Percentiles rank a stretch among this genome's conserved stretches.
These are phyloP conservation scores for Avena insularis DNA, from an alignment of 176 grass and related monocot species.

Conservation along the genomic window DNA sequence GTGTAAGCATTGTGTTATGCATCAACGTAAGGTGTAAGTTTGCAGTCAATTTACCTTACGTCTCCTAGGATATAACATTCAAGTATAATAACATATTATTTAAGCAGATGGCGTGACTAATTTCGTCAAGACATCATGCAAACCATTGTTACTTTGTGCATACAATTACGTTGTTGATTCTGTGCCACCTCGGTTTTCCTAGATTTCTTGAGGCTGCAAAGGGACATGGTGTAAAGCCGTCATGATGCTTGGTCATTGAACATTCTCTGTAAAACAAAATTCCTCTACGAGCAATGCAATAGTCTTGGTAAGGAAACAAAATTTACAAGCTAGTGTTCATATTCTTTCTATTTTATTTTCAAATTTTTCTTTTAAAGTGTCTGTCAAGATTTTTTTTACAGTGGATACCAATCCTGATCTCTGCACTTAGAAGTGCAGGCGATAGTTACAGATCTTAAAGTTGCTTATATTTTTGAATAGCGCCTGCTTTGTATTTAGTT, in stretches of 20 bases:
- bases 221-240: slow-evolving; percentile 66
- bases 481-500: slow-evolving; percentile 16
- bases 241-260: slow-evolving; percentile 80
- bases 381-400: neutral
- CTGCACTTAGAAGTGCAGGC: neutral
- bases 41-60: neutral
- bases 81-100: neutral
- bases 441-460: neutral
- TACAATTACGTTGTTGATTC: neutral
- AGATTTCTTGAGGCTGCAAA: slow-evolving; percentile 87
- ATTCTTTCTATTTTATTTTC: neutral
- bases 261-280: slow-evolving; percentile 62
- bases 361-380: neutral
- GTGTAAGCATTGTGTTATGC: neutral
- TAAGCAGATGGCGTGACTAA: neutral
- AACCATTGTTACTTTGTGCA: neutral
- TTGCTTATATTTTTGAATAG: neutral
- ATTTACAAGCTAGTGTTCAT: neutral
- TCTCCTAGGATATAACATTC: neutral
- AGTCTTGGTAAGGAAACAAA: neutral
- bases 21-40: slow-evolving; percentile 4
- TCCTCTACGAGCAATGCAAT: no score
- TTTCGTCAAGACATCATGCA: neutral
- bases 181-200: neutral
- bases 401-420: neutral